Base-by-base conservation (phyloP, 306 rosid species). In the apple (Malus domestica) region DNA sequence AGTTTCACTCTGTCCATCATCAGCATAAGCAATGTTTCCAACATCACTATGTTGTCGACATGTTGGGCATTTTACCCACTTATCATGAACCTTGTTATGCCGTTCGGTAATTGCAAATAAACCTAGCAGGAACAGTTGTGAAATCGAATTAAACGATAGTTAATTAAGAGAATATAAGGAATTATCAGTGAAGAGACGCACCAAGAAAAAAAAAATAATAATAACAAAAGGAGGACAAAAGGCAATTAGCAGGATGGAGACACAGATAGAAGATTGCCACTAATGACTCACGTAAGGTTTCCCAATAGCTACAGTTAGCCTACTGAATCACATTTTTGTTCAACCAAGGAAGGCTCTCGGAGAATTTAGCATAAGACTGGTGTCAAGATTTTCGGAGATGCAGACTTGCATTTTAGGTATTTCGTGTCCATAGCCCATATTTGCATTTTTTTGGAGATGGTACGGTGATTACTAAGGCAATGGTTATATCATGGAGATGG, bases 1-100 rank as follows among this genome's bases (percentile, higher is more conserved):
- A 78, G 85, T 72, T 81, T 86, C 88, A 29, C 80, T 84, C 77
- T 84, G 83, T 52, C 81, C 72, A 81, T 95, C 97, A 88, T 86
- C 93, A 61, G 92, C 97, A 85, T 85, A 92, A 29, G 97, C 97
- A 82, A 92, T 95, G 87, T 89, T 90, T 52, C 87, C 92, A 82
- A 89, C 87, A 83, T 92, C 93, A 4, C 93, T 90, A 78, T 83
- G 97, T 77, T 92, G 97, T 74, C 97, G 93, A 79, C 98, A 95
- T 72, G 97, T 95, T 52, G 98, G 97, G 84, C 98, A 92, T 88
- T 87, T 90, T 76, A 95, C 92, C 97, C 97, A 92, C 81, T 86
- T 89, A 71, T 76, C 76, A 68, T 69, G 91, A 81, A 74, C 68
- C 87, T 85, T 87, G 72, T 81, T 85, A 71, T 82, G 85, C 76